Evolutionary conservation across 352 stramenopile species (phyloP), one percentile per base, ranked within the genome.

Genomic region (Globisporangium ultimum): DNA sequence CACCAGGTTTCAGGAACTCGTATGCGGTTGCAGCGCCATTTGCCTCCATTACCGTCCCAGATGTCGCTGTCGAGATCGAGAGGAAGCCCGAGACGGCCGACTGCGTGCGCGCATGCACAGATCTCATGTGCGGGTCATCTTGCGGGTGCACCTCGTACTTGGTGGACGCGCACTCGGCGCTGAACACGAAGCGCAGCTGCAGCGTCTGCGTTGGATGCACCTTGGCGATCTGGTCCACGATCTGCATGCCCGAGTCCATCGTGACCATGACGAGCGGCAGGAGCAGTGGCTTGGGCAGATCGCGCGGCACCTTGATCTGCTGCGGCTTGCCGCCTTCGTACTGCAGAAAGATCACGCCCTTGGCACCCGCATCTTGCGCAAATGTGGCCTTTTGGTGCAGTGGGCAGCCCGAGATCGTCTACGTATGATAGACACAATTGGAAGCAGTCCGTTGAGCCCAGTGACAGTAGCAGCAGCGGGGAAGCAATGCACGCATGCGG

Each of bases 251-350:
- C 18, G 83, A 84, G 60, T 84, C 73, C 20, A 58, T 70, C n/a
- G 80, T 80, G 40, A 91, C 64, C 80, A 91, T 91, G 22, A 84
- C 78, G 32, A 93, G 58, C 2, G 80, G 77, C 17, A 89, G 64
- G 3, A 50, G 48, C 22, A 89, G 78, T 9, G 71, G 59, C 38
- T 71, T 72, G 14, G 74, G 76, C 1, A 87, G 58, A 15, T 80
- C 71, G 2, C 40, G 59, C 1, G 63, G 63, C 41, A 89, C 58
- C 13, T 65, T 63, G 42, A 92, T 70, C 28, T 83, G 73, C 45
- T 81, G 72, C 8, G 76, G 75, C 58, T 89, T 89, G 32, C 78
- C 63, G 34, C 77, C 76, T 17, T 70, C 45, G 24, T 74, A 63
- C 57, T 90, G 78, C 1, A 89, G 63, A 42, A 91, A 82, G 10